phyloP scores from a whole-genome alignment of 1,284 basidiomycete genomes.

The Mycocalia duriaeana region DNA sequence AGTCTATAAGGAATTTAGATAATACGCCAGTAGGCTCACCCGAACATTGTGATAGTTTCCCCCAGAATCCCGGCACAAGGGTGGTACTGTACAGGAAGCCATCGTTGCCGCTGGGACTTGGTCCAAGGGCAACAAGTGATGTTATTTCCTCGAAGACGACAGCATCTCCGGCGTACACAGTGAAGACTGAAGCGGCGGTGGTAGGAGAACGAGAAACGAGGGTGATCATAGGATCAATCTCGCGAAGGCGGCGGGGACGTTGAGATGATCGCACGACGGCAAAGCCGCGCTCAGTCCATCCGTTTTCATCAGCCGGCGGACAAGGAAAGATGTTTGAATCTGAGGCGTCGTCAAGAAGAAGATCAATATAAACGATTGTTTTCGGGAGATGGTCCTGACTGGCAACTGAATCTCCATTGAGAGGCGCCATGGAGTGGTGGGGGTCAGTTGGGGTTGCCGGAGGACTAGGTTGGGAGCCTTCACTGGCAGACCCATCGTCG shows the following conservation, averaged over 20 bases:
- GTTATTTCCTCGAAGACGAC: conserved; percentile 48
- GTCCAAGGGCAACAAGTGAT: conserved; percentile 33
- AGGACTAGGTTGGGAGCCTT: conserved; percentile 30
- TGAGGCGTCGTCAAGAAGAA: conserved; percentile 25
- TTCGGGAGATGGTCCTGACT: conserved; percentile 25
- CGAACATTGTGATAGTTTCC: conserved; percentile 42
- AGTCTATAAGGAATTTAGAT: not conserved
- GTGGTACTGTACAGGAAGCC: conserved; percentile 50
- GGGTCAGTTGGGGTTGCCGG: conserved; percentile 34
- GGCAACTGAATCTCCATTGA: conserved; percentile 20
- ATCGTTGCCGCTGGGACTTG: conserved; percentile 28
- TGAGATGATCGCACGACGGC: conserved; percentile 33
- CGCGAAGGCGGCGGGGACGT: conserved; percentile 44
- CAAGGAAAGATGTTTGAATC: not conserved
- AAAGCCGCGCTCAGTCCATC: conserved; percentile 17
- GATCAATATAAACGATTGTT: conserved; percentile 57
- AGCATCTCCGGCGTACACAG: conserved; percentile 44
- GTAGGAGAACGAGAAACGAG: conserved; percentile 43
- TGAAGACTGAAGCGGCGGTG: conserved; percentile 48
- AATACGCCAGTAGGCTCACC: conserved; percentile 33
- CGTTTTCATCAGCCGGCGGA: conserved; percentile 16
- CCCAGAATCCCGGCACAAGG: conserved; percentile 59
- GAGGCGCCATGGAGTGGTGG: conserved; percentile 23
- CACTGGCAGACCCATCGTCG: conserved; percentile 34
- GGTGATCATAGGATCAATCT: conserved; percentile 61